Percentiles rank a stretch among this genome's conserved stretches.
These are phyloP conservation scores for Solanum raphanifolium DNA, from an alignment of 257 asterid genomes.

Conservation along the genomic window DNA sequence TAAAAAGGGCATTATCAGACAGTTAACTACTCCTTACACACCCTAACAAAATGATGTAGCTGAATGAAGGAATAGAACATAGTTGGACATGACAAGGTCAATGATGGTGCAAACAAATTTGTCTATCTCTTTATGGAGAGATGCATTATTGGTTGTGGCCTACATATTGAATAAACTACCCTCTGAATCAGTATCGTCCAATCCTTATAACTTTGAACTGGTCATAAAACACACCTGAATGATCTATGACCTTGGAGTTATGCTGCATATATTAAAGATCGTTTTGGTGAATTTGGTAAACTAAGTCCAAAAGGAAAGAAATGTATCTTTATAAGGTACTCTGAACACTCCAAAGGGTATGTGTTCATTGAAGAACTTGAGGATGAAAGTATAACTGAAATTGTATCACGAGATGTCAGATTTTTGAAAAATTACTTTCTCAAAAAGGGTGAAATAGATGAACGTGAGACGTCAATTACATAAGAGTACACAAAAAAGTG, in stretches of 20 bases:
- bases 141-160: background rate
- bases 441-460: background rate
- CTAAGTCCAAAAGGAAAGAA: no score
- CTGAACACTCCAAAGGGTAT: background rate
- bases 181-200: background rate
- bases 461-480: background rate
- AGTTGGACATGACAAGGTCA: background rate
- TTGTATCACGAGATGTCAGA: background rate
- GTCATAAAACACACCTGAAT: background rate
- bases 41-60: no score
- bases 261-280: background rate
- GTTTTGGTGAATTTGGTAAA: background rate
- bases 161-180: background rate
- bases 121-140: background rate
- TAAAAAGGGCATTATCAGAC: no score
- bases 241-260: background rate
- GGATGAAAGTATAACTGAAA: background rate
- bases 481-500: background rate
- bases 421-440: no score
- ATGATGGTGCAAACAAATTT: background rate
- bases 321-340: background rate
- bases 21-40: no score
- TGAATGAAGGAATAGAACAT: no score
- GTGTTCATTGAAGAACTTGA: background rate
- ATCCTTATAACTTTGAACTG: background rate